phyloP scores from a whole-genome alignment of 2,329 filamentous ascomycete species.

The Nannizzia gypsea region DNA sequence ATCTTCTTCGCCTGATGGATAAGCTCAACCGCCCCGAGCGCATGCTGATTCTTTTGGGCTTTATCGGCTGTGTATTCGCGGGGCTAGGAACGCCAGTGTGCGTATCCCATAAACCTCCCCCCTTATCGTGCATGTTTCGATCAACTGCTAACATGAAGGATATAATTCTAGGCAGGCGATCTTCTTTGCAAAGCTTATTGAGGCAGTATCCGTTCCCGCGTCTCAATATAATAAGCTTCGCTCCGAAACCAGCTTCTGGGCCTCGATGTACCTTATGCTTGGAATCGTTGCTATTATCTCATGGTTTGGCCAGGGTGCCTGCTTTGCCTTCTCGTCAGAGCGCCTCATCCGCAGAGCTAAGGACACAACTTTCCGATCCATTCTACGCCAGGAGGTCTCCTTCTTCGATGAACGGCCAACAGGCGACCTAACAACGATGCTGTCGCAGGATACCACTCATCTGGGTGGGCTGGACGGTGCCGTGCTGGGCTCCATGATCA shows the following conservation, averaged over 20 bases:
- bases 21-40: constrained; percentile 67
- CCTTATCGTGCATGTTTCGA: neutral
- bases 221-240: constrained; percentile 47
- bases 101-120: constrained; percentile 27
- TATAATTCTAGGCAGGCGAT: constrained; percentile 31
- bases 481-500: neutral
- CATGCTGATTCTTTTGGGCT: constrained; percentile 58
- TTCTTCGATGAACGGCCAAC: constrained; percentile 92
- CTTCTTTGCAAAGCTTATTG: constrained; percentile 82
- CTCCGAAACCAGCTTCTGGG: constrained; percentile 69
- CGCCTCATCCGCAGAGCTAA: constrained; percentile 71
- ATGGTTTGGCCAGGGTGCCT: constrained; percentile 55
- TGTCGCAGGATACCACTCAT: constrained; percentile 62
- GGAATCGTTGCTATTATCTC: constrained; percentile 60
- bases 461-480: neutral
- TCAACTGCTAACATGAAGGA: neutral
- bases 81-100: constrained; percentile 69
- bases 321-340: constrained; percentile 76
- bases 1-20: constrained; percentile 63
- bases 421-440: constrained; percentile 74
- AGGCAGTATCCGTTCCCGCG: constrained; percentile 51
- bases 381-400: constrained; percentile 82
- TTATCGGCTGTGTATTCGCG: constrained; percentile 62
- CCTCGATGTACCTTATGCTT: constrained; percentile 76
- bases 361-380: constrained; percentile 67